Evolutionary conservation across 176 grass and related monocot genomes (phyloP), one percentile per base, ranked within the genome.

Genomic region (Hordeum marinum): DNA sequence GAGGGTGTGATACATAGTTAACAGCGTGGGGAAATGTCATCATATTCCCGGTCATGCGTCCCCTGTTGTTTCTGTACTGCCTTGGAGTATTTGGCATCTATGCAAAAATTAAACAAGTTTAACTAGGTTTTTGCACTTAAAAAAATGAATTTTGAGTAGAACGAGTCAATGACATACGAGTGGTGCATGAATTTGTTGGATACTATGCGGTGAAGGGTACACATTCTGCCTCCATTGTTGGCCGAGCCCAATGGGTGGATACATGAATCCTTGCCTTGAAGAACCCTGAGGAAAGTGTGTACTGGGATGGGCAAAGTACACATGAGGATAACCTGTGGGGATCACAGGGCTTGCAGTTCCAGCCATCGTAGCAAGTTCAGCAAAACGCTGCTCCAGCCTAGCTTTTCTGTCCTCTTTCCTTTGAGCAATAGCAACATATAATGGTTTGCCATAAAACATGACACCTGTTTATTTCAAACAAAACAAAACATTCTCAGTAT

Each of bases 401-500:
- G 84, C 86, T 66, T 74, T 87, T 27, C 96, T 85, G 10, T 94
- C 91, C 68, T 98, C 93, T 86, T 98, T 98, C 61, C 85, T 96
- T 85, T 98, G 88, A 55, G 88, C 90, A 29, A 92, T 81, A 60
- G 96, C 81, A 26, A 94, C 93, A 83, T 98, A 98, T 7, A 98
- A 88, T 17, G 96, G 93, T 85, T 95, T 98, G 17, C 88, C 91
- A 13, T 94, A 72, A 52, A 98, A 96, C 82, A 98, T 94, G 62
- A 88, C 78, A 63, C 91, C 96, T 96, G 48, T 2, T 84, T 68
- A 63, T 69, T 77, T n/a, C 13, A 72, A 88, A 5, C 17, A 12
- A 84, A 26, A 4, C 5, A 61, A 42, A 25, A 50, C 25, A 74
- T 68, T 40, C 8, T 86, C 36, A 69, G 8, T 7, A 18, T 26